Evolutionary conservation across 1,139 yeast genomes (phyloP).

Genomic region (Suhomyces bribrorum): DNA sequence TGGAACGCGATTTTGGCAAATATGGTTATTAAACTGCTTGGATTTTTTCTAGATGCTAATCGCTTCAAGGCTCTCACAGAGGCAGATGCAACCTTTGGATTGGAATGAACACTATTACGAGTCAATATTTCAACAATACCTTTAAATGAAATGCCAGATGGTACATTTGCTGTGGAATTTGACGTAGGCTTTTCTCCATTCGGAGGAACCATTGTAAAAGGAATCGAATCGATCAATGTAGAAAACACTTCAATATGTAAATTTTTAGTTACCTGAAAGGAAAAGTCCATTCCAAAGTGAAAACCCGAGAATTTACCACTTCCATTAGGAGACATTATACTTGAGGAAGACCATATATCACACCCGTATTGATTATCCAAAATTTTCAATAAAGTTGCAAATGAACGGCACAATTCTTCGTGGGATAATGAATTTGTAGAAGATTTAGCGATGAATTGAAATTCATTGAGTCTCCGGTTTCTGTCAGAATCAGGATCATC

Average conservation of each 20-base stretch:
- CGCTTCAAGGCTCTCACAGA: conserved; percentile 63
- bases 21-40: conserved; percentile 67
- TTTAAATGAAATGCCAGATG: conserved; percentile 55
- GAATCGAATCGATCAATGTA: conserved; percentile 64
- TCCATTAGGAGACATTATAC: conserved; percentile 7
- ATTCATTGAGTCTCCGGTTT: conserved; percentile 22
- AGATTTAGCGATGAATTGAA: conserved; percentile 41
- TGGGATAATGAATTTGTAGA: conserved; percentile 58
- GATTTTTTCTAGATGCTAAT: conserved; percentile 68
- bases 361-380: conserved; percentile 67
- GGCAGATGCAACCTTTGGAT: conserved; percentile 60
- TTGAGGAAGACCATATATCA: conserved; percentile 28
- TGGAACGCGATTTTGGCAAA: conserved; percentile 82
- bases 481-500: conserved; percentile 3
- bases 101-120: conserved; percentile 71
- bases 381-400: conserved; percentile 57
- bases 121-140: conserved; percentile 72
- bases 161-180: conserved; percentile 12
- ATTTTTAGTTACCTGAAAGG: conserved; percentile 32
- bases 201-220: conserved; percentile 59
- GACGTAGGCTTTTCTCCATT: conserved; percentile 24
- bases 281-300: conserved; percentile 54
- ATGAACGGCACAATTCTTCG: conserved; percentile 70
- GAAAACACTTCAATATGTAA: conserved; percentile 66
- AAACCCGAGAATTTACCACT: conserved; percentile 37